Percentiles rank a stretch among this genome's conserved stretches.
phyloP scores from a whole-genome alignment of 1,284 basidiomycete species.

The Chondrostereum purpureum region DNA sequence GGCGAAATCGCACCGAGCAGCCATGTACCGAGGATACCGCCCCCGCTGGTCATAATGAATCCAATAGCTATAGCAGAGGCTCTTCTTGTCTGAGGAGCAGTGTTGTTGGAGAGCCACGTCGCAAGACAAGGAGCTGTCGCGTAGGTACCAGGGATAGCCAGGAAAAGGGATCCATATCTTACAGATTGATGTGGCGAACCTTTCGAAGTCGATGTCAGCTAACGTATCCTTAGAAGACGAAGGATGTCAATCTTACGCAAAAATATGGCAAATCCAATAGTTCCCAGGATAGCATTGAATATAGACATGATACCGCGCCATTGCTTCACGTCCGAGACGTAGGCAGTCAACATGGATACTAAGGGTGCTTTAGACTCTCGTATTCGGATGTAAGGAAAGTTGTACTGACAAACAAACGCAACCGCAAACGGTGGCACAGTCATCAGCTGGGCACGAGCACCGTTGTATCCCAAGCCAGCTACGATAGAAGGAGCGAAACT shows the following conservation, averaged over 20 bases:
- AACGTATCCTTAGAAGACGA: too few relatives aligned
- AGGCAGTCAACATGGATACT: constrained; percentile 22
- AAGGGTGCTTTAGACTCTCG: neutral
- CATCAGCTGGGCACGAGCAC: constrained; percentile 11
- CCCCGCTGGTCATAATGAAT: constrained; percentile 28
- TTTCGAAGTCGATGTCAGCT: too few relatives aligned
- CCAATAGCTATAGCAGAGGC: constrained; percentile 33
- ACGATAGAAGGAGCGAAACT: constrained; percentile 13
- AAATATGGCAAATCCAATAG: constrained; percentile 20
- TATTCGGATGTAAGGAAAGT: neutral
- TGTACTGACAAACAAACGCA: constrained; percentile 6
- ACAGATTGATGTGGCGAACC: too few relatives aligned
- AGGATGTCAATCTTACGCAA: constrained; percentile 13
- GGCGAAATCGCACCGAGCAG: constrained; percentile 34
- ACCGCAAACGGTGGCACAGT: constrained; percentile 13
- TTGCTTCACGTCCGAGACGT: constrained; percentile 24
- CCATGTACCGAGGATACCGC: constrained; percentile 42
- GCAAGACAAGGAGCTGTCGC: constrained; percentile 18
- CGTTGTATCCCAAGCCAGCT: constrained; percentile 7
- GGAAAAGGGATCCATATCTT: constrained; percentile 32
- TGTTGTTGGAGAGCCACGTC: constrained; percentile 53
- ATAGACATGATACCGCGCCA: constrained; percentile 20
- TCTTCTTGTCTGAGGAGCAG: constrained; percentile 45
- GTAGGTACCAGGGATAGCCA: constrained; percentile 23
- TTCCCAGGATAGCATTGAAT: constrained; percentile 17